phyloP scores from a whole-genome alignment of 441 rosid species.

The Brassica balearica region DNA sequence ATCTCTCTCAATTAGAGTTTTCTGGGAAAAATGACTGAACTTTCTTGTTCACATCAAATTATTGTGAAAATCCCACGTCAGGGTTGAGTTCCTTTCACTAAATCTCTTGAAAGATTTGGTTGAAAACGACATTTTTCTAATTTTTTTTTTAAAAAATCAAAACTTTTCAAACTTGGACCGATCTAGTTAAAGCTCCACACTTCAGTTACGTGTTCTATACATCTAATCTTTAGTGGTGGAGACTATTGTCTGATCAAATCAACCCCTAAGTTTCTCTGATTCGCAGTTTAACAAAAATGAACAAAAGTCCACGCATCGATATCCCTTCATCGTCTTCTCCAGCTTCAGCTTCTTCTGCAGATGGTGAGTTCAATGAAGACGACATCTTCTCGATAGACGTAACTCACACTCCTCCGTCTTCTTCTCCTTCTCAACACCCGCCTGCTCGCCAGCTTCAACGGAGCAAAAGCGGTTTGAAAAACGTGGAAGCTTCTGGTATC shows the following conservation, averaged over 20 bases:
- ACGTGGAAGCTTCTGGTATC: constrained; percentile 64
- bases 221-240: neutral
- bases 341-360: constrained; percentile 37
- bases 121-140: constrained; percentile 23
- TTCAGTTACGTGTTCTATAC: constrained; percentile 5
- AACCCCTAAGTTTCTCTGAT: constrained; percentile 7
- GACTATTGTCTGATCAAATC: neutral
- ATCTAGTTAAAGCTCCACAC: constrained; percentile 17
- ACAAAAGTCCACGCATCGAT: constrained; percentile 23
- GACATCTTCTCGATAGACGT: constrained; percentile 47
- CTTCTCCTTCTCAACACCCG: constrained; percentile 25
- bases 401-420: constrained; percentile 38
- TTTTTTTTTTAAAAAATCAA: neutral
- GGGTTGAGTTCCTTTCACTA: constrained; percentile 8
- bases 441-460: constrained; percentile 43
- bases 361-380: constrained; percentile 46
- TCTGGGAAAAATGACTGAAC: constrained; percentile 25
- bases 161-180: constrained; percentile 7
- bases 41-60: neutral
- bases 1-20: constrained; percentile 15
- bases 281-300: constrained; percentile 42
- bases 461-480: constrained; percentile 45
- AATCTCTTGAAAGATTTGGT: constrained; percentile 27
- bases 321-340: constrained; percentile 29
- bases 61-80: constrained; percentile 13